Conservation (phyloP, 768 basidiomycete species). For the Mycena chlorophos region DNA sequence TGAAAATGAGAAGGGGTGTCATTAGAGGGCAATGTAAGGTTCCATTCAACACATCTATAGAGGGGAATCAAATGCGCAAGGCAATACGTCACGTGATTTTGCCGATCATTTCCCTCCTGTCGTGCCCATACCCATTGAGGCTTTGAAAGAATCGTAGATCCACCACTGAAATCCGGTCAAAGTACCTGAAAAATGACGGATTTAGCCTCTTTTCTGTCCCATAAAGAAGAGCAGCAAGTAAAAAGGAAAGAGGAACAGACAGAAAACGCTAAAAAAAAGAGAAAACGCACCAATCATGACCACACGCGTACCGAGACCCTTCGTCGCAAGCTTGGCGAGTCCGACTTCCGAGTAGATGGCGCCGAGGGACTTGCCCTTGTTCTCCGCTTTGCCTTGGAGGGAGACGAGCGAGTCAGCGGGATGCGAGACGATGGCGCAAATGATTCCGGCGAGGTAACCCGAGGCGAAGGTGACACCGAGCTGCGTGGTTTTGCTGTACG, state of each 20-base stretch:
- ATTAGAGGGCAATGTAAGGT: constrained; percentile 7
- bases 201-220: too few species aligned
- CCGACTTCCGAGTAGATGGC: constrained; percentile 74
- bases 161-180: constrained; percentile 87
- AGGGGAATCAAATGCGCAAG: not conserved
- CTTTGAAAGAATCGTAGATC: constrained; percentile 90
- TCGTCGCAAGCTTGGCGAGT: constrained; percentile 63
- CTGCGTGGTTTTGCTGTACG: constrained; percentile 79
- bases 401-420: constrained; percentile 94
- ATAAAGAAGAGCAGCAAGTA: too few species aligned
- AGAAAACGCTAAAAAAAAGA: not conserved
- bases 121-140: constrained; percentile 80
- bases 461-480: constrained; percentile 88
- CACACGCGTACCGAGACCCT: constrained; percentile 86
- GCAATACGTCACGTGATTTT: not conserved
- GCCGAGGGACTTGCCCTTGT: constrained; percentile 79
- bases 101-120: constrained; percentile 76
- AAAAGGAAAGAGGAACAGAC: not conserved
- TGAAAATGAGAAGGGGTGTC: not conserved
- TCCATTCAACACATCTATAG: not conserved
- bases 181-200: constrained; percentile 27
- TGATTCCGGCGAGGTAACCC: constrained; percentile 93
- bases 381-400: constrained; percentile 85
- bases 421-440: constrained; percentile 95
- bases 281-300: constrained; percentile 70